Evolutionary conservation across 2,329 filamentous ascomycete genomes (phyloP), one percentile per base, ranked within the genome.

Genomic region (Penicillium sp.): DNA sequence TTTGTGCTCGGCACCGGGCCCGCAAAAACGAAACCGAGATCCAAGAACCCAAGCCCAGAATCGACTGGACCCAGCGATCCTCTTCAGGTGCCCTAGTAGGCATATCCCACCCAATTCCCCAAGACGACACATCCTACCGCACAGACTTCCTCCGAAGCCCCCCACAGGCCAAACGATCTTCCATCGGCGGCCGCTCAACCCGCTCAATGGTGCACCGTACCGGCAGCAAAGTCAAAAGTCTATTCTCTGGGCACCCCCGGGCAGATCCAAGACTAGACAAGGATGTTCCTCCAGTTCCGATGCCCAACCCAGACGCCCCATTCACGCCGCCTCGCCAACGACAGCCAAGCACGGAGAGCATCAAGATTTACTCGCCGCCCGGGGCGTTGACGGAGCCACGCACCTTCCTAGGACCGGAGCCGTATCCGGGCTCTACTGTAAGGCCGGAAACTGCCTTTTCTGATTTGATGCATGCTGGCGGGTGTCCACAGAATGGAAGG

Each of bases 361-460:
- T 80, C 57, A 74, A 70, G 48, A 71, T 80, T 4, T 79, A 78
- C 57, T 77, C 76, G 14, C 78, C 78, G 1, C 72, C 71, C 4
- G 69, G 69, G 8, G 64, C 66, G 38, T 66, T 73, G 51, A 55
- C 64, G 9, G 53, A 62, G 49, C 58, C 55, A 49, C 64, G 58
- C 7, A 59, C 65, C 9, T 61, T 67, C 14, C 43, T 67, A 11
- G 66, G 63, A 1, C 71, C 68, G 0, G 61, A 64, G 24, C 64
- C 64, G 14, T 67, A 68, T 47, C 66, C 64, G 7, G 24, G 51
- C 13, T 21, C 40, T 7, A 54, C 59, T 14, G 59, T 59, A 13
- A 60, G 66, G 10, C 72, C 70, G 4, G 66, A 70, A 45, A 74
- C 71, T 5, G 74, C 69, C 0, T 75, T 76, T 38, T 67, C 67